These are phyloP conservation scores for Penicillium sp. DNA, from an alignment of 2,329 filamentous ascomycete genomes.

Conservation along the genomic window DNA sequence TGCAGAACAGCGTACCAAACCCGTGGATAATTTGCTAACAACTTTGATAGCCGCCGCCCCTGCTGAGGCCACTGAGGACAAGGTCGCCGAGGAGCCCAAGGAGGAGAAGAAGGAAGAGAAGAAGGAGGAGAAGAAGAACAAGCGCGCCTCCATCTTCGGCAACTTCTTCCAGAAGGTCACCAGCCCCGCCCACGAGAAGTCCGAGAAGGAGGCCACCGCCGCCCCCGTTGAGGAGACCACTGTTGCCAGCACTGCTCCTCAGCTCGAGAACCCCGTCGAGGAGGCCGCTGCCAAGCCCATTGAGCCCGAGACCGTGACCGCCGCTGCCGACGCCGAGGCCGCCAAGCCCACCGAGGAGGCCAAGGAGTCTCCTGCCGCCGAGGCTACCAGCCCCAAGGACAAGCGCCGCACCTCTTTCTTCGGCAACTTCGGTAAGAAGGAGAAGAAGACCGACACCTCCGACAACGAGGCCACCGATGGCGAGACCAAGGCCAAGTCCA, in stretches of 20 bases:
- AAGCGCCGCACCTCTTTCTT: slow-evolving; percentile 58
- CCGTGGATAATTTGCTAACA: slow-evolving; percentile 28
- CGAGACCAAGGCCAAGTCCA: slow-evolving; percentile 46
- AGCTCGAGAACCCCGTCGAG: slow-evolving; percentile 49
- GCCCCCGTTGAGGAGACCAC: slow-evolving; percentile 49
- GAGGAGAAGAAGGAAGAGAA: slow-evolving; percentile 40
- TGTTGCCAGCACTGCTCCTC: slow-evolving; percentile 52
- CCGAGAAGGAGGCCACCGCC: slow-evolving; percentile 52
- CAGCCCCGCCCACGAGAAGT: slow-evolving; percentile 49
- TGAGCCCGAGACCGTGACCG: slow-evolving; percentile 46
- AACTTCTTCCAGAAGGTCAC: slow-evolving; percentile 71
- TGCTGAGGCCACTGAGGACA: slow-evolving; percentile 57
- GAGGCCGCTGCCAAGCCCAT: slow-evolving; percentile 40
- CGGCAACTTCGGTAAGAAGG: slow-evolving; percentile 56
- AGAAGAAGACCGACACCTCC: slow-evolving; percentile 52
- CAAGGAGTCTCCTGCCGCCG: slow-evolving; percentile 32
- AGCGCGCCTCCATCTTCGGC: slow-evolving; percentile 84
- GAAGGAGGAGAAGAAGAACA: slow-evolving; percentile 58
- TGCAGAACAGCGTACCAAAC: background rate
- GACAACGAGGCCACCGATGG: slow-evolving; percentile 51
- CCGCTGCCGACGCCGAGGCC: slow-evolving; percentile 42
- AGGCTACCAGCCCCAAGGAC: slow-evolving; percentile 43
- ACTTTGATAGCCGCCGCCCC: slow-evolving; percentile 42
- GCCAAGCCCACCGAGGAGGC: slow-evolving; percentile 39
- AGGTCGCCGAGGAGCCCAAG: slow-evolving; percentile 31